Conservation (phyloP, 192 early-diverging fungal genomes). For the Linnemannia elongata region DNA sequence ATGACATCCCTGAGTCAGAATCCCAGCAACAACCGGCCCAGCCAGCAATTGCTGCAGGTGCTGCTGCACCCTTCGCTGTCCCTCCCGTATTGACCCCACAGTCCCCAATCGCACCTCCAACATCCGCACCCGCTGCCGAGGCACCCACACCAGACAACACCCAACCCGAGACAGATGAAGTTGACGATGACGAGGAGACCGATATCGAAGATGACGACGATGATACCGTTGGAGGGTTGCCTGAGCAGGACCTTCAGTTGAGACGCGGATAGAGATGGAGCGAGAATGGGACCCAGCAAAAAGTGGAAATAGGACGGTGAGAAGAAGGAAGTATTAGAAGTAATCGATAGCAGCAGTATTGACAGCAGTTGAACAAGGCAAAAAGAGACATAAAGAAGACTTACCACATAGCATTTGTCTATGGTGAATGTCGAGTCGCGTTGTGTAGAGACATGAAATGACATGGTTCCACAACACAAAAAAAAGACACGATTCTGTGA, state of each 20-base stretch:
- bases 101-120: background rate
- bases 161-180: conserved; percentile 4
- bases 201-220: background rate
- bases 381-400: background rate
- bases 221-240: background rate
- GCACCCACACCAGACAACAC: background rate
- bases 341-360: too few relatives aligned
- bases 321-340: too few relatives aligned
- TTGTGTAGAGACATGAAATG: too few relatives aligned
- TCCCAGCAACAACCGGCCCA: background rate
- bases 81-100: background rate
- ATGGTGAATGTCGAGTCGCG: too few relatives aligned
- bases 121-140: background rate
- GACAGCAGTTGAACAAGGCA: too few relatives aligned
- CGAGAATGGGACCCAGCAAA: background rate
- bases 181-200: background rate
- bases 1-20: background rate
- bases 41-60: background rate
- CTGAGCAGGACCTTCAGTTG: background rate
- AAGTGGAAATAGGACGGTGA: background rate
- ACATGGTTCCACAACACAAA: too few relatives aligned
- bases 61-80: background rate
- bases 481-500: too few relatives aligned
- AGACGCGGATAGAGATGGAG: background rate
- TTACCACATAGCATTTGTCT: too few relatives aligned